These are phyloP conservation scores for Chloris gayana DNA, from an alignment of 176 grass and related monocot species.

Conservation along the genomic window DNA sequence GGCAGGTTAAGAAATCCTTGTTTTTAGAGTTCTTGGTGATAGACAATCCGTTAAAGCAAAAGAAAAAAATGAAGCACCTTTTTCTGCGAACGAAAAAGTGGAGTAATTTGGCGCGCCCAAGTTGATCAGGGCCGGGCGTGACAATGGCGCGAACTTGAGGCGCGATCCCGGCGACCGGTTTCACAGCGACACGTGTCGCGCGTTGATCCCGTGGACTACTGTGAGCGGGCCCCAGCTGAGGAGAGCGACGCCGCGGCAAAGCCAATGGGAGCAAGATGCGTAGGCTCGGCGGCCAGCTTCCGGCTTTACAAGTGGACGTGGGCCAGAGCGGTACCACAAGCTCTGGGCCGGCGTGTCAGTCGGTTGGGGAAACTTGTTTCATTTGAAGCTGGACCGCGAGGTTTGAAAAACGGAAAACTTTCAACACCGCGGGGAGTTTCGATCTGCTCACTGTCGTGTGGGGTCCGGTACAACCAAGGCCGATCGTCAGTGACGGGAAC, in stretches of 20 bases:
- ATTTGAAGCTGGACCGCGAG: background rate
- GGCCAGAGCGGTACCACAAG: background rate
- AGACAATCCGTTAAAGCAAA: background rate
- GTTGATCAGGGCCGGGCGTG: background rate
- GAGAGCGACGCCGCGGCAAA: background rate
- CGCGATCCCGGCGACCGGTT: background rate
- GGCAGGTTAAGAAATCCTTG: background rate
- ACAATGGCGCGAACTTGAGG: background rate
- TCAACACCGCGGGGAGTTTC: background rate
- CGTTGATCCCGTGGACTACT: background rate
- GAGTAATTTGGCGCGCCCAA: background rate
- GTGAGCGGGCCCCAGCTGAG: background rate
- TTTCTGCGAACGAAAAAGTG: background rate
- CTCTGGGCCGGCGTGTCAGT: background rate
- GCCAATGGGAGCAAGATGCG: constrained; percentile 18
- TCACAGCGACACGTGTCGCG: background rate
- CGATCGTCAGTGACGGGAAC: background rate
- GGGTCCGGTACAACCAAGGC: accelerated
- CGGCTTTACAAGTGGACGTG: background rate
- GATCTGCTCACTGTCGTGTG: background rate
- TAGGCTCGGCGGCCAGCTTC: background rate
- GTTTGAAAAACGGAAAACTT: background rate
- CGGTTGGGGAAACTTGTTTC: too few species aligned
- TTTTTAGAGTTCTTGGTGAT: too few species aligned
- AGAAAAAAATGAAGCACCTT: background rate